A percentile compares a stretch with the other conserved stretches of the same genome.
These are phyloP conservation scores for Daedalea quercina DNA, from an alignment of 768 basidiomycete genomes.

Conservation along the genomic window DNA sequence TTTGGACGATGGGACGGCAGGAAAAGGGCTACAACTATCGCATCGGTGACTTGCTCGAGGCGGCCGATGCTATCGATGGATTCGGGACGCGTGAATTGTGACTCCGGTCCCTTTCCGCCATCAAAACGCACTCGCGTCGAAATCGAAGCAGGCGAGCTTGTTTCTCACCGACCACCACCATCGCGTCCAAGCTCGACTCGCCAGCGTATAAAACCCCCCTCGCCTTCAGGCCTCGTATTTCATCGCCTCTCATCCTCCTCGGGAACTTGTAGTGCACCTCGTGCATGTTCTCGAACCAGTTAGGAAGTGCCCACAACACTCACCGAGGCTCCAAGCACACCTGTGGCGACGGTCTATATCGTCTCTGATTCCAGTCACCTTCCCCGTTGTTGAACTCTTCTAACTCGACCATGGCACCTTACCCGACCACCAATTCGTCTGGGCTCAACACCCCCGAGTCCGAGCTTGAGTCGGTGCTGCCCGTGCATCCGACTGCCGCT, in stretches of 20 bases:
- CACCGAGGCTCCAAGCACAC: constrained; percentile 86
- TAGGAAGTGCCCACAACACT: constrained; percentile 83
- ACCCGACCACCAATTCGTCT: constrained; percentile 41
- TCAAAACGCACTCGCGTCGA: neutral
- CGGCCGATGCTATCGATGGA: neutral
- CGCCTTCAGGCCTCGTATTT: neutral
- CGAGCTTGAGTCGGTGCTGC: constrained; percentile 59
- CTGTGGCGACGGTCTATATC: constrained; percentile 56
- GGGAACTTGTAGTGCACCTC: constrained; percentile 5
- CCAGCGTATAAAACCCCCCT: constrained; percentile 1
- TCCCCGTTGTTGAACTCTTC: constrained; percentile 5
- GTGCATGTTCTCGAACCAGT: constrained; percentile 96
- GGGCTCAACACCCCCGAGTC: constrained; percentile 71
- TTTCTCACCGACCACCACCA: neutral
- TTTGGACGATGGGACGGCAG: no score
- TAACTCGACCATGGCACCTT: constrained; percentile 41
- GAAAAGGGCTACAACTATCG: no score
- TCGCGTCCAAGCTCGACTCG: neutral
- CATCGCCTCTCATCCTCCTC: neutral
- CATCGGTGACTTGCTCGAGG: neutral
- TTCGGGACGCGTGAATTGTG: neutral
- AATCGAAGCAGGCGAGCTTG: neutral
- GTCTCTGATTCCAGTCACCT: constrained; percentile 26
- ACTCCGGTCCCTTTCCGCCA: neutral
- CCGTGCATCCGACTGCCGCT: constrained; percentile 80